phyloP scores from a whole-genome alignment of 2,329 filamentous ascomycete genomes.

The Cryphonectria parasitica region DNA sequence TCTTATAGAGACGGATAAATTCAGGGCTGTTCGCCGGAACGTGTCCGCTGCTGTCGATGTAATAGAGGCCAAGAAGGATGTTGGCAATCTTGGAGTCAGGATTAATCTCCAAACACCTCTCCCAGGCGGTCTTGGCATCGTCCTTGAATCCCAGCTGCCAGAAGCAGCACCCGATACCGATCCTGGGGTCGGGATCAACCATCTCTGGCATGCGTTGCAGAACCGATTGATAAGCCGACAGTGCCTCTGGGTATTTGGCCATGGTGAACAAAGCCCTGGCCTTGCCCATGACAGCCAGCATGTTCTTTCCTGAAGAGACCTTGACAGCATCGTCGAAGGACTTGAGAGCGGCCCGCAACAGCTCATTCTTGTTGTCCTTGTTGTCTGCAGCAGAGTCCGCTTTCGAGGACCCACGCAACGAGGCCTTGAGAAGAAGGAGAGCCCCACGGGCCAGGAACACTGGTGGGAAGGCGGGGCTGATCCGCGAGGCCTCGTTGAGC shows the following conservation, averaged over 20 bases:
- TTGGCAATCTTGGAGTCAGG: slow-evolving; percentile 88
- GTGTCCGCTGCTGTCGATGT: slow-evolving; percentile 83
- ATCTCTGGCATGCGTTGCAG: slow-evolving; percentile 84
- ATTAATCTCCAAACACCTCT: slow-evolving; percentile 78
- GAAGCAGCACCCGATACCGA: slow-evolving; percentile 95
- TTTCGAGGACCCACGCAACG: slow-evolving; percentile 77
- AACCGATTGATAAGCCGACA: slow-evolving; percentile 85
- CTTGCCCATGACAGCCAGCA: slow-evolving; percentile 90
- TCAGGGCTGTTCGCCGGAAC: slow-evolving; percentile 82
- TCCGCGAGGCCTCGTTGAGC: slow-evolving; percentile 91
- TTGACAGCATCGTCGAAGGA: slow-evolving; percentile 93
- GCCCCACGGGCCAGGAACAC: slow-evolving; percentile 91
- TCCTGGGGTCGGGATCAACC: slow-evolving; percentile 90
- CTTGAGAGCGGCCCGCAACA: slow-evolving; percentile 83
- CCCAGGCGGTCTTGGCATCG: slow-evolving; percentile 89
- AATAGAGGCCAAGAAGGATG: slow-evolving; percentile 86
- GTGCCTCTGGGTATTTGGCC: slow-evolving; percentile 81
- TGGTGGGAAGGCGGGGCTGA: slow-evolving; percentile 90
- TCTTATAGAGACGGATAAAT: slow-evolving; percentile 85
- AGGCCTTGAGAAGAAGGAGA: slow-evolving; percentile 83
- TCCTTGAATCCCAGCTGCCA: slow-evolving; percentile 97
- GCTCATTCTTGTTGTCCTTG: slow-evolving; percentile 77
- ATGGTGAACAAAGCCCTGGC: slow-evolving; percentile 85
- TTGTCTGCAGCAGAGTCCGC: slow-evolving; percentile 66
- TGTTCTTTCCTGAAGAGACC: slow-evolving; percentile 82